Evolutionary conservation across 2,329 filamentous ascomycete genomes (phyloP).

Genomic region (Truncatella angustata): DNA sequence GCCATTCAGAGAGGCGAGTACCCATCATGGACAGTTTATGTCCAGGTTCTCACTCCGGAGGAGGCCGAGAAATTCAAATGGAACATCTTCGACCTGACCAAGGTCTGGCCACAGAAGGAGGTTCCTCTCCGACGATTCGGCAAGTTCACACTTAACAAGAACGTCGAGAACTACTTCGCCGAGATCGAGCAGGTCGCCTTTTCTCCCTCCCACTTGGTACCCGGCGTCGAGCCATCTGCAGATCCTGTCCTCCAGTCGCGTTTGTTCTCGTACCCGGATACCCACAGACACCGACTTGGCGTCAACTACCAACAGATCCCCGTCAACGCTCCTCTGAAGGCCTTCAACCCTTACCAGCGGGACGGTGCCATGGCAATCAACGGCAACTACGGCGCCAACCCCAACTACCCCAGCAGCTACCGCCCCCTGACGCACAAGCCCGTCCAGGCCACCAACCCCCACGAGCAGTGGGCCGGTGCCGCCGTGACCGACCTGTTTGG

Average conservation of each 20-base stretch:
- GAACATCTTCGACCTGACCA: constrained; percentile 69
- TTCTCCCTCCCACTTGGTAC: constrained; percentile 62
- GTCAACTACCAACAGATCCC: constrained; percentile 65
- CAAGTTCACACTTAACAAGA: constrained; percentile 62
- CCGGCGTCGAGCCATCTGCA: constrained; percentile 59
- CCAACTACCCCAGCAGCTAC: constrained; percentile 55
- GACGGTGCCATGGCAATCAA: constrained; percentile 72
- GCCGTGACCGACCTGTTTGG: constrained; percentile 43
- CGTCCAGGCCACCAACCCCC: constrained; percentile 37
- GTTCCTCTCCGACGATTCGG: constrained; percentile 62
- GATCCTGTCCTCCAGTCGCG: constrained; percentile 62
- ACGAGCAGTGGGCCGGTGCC: constrained; percentile 47
- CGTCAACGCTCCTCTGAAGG: constrained; percentile 54
- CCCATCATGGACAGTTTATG: constrained; percentile 62
- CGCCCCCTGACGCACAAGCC: constrained; percentile 42
- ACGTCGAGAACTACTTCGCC: constrained; percentile 65
- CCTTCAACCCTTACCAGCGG: constrained; percentile 68
- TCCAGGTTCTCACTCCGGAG: constrained; percentile 61
- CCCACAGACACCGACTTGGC: constrained; percentile 62
- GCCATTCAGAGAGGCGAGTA: constrained; percentile 60
- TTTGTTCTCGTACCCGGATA: constrained; percentile 61
- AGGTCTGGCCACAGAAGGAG: constrained; percentile 64
- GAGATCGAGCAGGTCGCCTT: constrained; percentile 70
- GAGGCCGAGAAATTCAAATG: constrained; percentile 59
- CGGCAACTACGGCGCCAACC: constrained; percentile 59